Conservation (phyloP, 306 rosid species). For the Lablab purpureus region DNA sequence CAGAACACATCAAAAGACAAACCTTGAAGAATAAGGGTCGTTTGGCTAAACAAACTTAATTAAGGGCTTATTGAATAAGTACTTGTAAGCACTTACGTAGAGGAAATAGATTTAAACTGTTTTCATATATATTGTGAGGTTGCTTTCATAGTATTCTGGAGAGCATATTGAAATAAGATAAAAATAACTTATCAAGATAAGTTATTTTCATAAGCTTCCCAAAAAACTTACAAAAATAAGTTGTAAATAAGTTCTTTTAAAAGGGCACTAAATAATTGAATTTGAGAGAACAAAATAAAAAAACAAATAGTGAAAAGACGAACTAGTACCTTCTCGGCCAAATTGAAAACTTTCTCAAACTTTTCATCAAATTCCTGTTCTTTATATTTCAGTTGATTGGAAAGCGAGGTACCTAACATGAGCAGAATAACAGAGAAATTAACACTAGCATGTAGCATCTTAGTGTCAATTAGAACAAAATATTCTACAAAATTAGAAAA, state of each 20-base stretch:
- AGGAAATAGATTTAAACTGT: neutral
- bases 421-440: conserved; percentile 37
- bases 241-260: neutral
- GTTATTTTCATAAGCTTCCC: neutral
- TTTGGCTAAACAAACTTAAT: neutral
- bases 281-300: conserved; percentile 22
- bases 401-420: conserved; percentile 72
- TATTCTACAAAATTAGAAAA: conserved; percentile 31
- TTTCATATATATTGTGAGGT: neutral
- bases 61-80: neutral
- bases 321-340: conserved; percentile 69
- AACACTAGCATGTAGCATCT: conserved; percentile 20
- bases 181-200: neutral
- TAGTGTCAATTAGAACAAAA: conserved; percentile 29
- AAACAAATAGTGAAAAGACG: neutral
- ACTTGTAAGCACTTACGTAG: neutral
- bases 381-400: conserved; percentile 76
- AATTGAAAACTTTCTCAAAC: conserved; percentile 73
- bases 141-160: neutral
- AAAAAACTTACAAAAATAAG: neutral
- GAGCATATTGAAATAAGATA: neutral
- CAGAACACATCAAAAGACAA: conserved; percentile 26
- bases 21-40: conserved; percentile 16
- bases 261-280: neutral
- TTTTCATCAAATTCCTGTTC: conserved; percentile 77